Conservation (phyloP, 352 stramenopile genomes). For the Plasmopara halstedii region DNA sequence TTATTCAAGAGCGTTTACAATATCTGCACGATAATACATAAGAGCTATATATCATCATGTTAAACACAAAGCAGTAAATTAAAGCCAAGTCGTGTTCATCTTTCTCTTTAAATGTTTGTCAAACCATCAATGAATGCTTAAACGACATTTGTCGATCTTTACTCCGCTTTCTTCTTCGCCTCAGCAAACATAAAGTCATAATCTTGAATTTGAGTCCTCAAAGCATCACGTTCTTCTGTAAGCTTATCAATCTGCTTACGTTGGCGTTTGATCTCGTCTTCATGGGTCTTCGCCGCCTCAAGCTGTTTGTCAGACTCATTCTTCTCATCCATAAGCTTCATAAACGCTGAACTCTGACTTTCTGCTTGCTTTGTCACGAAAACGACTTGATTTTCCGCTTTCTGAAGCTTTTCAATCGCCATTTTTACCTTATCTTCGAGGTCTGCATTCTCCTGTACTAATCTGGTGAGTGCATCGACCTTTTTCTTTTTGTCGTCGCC, state of each 20-base stretch:
- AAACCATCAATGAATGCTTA: background rate
- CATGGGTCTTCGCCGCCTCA: slow-evolving; percentile 29
- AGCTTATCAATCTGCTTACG: slow-evolving; percentile 39
- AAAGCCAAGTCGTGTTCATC: slow-evolving; percentile 4
- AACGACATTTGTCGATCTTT: slow-evolving; percentile 13
- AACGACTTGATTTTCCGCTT: slow-evolving; percentile 38
- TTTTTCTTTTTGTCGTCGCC: slow-evolving; percentile 37
- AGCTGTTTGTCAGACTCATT: slow-evolving; percentile 42
- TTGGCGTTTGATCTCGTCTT: slow-evolving; percentile 39
- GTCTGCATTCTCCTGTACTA: slow-evolving; percentile 58
- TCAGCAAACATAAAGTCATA: slow-evolving; percentile 88
- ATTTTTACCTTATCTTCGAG: slow-evolving; percentile 35
- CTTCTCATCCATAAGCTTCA: slow-evolving; percentile 82
- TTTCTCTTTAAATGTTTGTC: slow-evolving; percentile 1
- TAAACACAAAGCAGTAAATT: too few species aligned
- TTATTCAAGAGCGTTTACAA: slow-evolving; percentile 56
- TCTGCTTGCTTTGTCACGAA: slow-evolving; percentile 74
- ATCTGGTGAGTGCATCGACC: slow-evolving; percentile 34
- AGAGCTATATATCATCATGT: background rate
- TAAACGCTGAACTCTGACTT: slow-evolving; percentile 65
- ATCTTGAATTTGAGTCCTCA: slow-evolving; percentile 79
- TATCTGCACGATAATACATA: slow-evolving; percentile 32
- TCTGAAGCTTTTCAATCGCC: slow-evolving; percentile 31
- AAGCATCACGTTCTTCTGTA: slow-evolving; percentile 50
- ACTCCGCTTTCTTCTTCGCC: slow-evolving; percentile 81